Evolutionary conservation across 2,329 filamentous ascomycete genomes (phyloP), one percentile per base, ranked within the genome.

Genomic region (Diplodia sapinea): DNA sequence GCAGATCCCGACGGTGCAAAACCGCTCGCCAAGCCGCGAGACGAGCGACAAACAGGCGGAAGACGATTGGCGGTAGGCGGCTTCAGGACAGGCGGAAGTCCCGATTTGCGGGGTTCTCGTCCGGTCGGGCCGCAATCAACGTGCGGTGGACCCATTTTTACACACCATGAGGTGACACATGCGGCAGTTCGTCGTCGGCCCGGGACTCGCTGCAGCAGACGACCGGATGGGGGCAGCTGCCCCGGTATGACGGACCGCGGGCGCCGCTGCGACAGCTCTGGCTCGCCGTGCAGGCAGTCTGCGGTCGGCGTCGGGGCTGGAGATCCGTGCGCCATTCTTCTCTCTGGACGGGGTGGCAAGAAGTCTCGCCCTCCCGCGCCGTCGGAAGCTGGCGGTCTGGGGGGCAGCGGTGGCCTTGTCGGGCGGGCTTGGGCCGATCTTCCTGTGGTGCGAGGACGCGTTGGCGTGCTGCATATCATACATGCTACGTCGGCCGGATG

Each of bases 121-220:
- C 47, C 40, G 26, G 43, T 63, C 59, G 59, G 59, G 59, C 59
- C 59, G 59, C 59, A 63, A 63, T 63, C 43, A 49, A 62, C 17
- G 38, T 47, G 33, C 33, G 29, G 57, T 63, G 59, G 59, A 9
- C 59, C 43, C 59, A 36, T 17, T 43, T 23, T 31, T 50, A 33
- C n/a, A 63, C 29, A 51, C 43, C 29, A 51, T 51, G 43, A 50
- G 59, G 29, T 63, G 59, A 51, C 47, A 38, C 59, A 20, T 26
- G 43, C 59, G 29, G 43, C 9, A 29, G 50, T 38, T 47, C 43
- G 43, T 47, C 43, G 43, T 47, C 43, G 43, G 43, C 17, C 43
- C 43, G 43, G 43, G 17, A 2, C 8, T 20, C n/a, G 43, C 17
- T 47, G 43, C 43, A 20, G n/a, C 43, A 47, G 17, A 17, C 43